These are phyloP conservation scores for Limnanthes douglasii DNA, from an alignment of 345 rosid species.

Conservation along the genomic window DNA sequence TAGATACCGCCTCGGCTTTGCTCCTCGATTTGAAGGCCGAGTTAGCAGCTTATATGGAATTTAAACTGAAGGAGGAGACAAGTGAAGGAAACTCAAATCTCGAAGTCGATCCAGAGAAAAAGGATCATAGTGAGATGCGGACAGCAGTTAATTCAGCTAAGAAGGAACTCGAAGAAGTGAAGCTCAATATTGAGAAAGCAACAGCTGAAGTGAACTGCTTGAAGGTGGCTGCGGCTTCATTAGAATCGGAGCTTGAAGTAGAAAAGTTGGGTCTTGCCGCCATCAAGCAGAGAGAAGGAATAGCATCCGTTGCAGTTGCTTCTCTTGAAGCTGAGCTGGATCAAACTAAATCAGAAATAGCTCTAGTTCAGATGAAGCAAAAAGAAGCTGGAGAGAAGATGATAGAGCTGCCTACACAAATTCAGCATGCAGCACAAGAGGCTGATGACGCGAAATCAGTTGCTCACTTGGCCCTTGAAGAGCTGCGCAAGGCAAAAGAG, in stretches of 20 bases:
- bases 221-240: constrained; percentile 48
- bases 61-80: constrained; percentile 34
- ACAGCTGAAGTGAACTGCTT: constrained; percentile 48
- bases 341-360: constrained; percentile 39
- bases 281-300: constrained; percentile 76
- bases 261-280: constrained; percentile 47
- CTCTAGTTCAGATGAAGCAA: constrained; percentile 44
- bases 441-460: constrained; percentile 64
- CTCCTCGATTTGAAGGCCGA: constrained; percentile 71
- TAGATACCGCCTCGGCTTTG: constrained; percentile 54
- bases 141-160: constrained; percentile 47
- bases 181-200: constrained; percentile 54
- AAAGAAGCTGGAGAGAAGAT: constrained; percentile 53
- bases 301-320: constrained; percentile 65
- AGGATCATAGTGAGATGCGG: constrained; percentile 36
- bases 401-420: constrained; percentile 54
- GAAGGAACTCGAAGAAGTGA: constrained; percentile 77
- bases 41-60: constrained; percentile 70
- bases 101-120: constrained; percentile 14
- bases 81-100: too few relatives aligned
- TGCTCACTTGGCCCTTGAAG: constrained; percentile 59
- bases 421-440: constrained; percentile 59
- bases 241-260: constrained; percentile 48
- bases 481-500: constrained; percentile 56
- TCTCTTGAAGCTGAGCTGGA: constrained; percentile 71